Evolutionary conservation across 1,284 basidiomycete genomes (phyloP).

Genomic region (Leccinum pachyderme): DNA sequence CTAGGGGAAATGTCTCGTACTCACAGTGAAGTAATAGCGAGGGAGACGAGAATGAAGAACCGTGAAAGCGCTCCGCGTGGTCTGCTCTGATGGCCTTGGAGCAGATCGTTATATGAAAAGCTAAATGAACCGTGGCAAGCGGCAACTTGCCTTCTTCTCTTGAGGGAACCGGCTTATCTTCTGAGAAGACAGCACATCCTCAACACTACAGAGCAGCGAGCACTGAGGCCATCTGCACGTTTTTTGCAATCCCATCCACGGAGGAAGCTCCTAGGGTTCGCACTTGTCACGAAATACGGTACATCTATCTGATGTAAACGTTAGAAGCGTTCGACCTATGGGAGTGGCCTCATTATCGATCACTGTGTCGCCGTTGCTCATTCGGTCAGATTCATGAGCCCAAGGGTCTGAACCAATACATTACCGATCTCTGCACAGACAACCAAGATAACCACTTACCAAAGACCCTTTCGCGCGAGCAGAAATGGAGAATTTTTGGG

Average conservation of each 20-base stretch:
- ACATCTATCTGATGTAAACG: neutral
- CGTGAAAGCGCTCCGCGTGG: constrained; percentile 5
- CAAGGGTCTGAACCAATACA: constrained; percentile 12
- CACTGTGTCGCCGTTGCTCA: constrained; percentile 1
- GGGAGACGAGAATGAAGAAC: constrained; percentile 14
- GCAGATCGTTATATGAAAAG: constrained; percentile 1
- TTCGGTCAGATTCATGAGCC: neutral
- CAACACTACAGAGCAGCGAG: neutral
- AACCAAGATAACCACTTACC: constrained; percentile 7
- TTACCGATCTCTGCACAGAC: constrained; percentile 14
- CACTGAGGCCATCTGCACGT: neutral
- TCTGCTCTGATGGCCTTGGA: constrained; percentile 1
- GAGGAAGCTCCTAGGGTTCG: neutral
- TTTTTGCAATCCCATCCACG: neutral
- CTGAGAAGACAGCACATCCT: constrained; percentile 15
- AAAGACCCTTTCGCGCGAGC: constrained; percentile 2
- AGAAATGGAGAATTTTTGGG: constrained; percentile 7
- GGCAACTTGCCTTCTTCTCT: constrained; percentile 18
- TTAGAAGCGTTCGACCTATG: neutral
- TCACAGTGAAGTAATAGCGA: constrained; percentile 8
- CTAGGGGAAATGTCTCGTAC: constrained; percentile 13
- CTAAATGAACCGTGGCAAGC: constrained; percentile 19
- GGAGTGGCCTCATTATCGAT: constrained; percentile 6
- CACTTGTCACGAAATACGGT: neutral
- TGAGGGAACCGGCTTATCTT: constrained; percentile 14